Conservation (phyloP, 2,329 filamentous ascomycete genomes). For the Aspergillus sp. region DNA sequence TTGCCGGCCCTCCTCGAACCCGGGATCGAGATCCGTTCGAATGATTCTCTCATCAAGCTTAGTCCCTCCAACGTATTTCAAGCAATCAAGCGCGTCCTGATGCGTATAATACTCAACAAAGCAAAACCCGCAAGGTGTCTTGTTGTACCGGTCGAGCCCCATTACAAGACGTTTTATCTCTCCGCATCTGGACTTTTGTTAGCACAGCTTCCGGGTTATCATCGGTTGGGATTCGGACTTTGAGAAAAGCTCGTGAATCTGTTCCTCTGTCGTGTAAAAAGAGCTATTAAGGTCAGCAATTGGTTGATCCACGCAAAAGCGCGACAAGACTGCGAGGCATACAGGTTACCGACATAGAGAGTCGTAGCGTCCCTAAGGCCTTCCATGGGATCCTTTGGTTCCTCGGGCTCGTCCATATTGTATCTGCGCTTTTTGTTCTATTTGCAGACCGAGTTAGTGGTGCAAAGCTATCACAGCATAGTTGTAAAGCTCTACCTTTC, state of each 20-base stretch:
- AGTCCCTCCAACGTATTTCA: constrained; percentile 98
- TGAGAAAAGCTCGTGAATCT: constrained; percentile 94
- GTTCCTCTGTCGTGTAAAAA: constrained; percentile 98
- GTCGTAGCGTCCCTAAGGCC: constrained; percentile 86
- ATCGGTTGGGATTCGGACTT: constrained; percentile 57
- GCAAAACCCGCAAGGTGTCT: constrained; percentile 98
- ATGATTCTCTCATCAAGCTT: constrained; percentile 98
- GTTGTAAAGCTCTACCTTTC: constrained; percentile 58
- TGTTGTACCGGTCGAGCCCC: constrained; percentile 94
- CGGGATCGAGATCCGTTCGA: constrained; percentile 89
- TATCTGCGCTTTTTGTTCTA: constrained; percentile 72
- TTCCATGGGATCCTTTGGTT: constrained; percentile 67
- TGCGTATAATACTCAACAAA: constrained; percentile 99
- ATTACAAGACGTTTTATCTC: constrained; percentile 98
- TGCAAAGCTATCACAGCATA: not conserved
- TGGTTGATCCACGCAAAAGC: not conserved
- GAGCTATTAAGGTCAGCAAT: constrained; percentile 55
- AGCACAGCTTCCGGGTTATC: constrained; percentile 10
- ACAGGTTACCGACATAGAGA: constrained; percentile 96
- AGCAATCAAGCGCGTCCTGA: constrained; percentile 92
- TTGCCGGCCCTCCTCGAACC: constrained; percentile 92
- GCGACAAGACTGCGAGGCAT: constrained; percentile 35
- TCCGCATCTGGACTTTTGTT: constrained; percentile 59
- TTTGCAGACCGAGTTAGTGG: not conserved
- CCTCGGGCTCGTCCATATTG: constrained; percentile 59